A percentile compares a stretch with the other conserved stretches of the same genome.
Evolutionary conservation across 2,329 filamentous ascomycete genomes (phyloP).

Genomic region (Gnomoniopsis smithogilvyi): DNA sequence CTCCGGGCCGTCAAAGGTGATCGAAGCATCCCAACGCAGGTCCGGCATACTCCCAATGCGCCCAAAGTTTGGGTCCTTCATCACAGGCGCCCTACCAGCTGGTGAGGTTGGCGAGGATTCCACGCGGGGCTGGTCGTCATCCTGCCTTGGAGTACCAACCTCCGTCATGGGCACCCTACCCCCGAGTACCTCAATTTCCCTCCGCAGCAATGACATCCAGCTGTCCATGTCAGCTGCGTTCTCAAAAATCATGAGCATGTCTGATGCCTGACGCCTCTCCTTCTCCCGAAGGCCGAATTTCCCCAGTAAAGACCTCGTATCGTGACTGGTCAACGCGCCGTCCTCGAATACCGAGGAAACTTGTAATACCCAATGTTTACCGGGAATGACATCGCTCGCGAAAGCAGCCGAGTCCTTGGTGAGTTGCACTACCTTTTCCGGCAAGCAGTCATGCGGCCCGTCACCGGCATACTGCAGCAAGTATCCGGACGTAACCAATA

Average conservation of each 20-base stretch:
- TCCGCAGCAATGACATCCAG: conserved; percentile 68
- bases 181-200: conserved; percentile 67
- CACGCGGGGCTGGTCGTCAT: conserved; percentile 30
- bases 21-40: conserved; percentile 29
- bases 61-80: conserved; percentile 46
- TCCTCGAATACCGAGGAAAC: conserved; percentile 64
- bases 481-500: conserved; percentile 68
- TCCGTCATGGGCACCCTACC: conserved; percentile 63
- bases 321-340: conserved; percentile 47
- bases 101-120: conserved; percentile 16
- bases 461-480: conserved; percentile 72
- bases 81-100: conserved; percentile 45
- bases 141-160: conserved; percentile 49
- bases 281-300: conserved; percentile 58
- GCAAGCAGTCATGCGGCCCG: conserved; percentile 66
- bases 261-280: conserved; percentile 57
- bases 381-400: conserved; percentile 75
- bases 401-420: conserved; percentile 76
- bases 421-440: conserved; percentile 71
- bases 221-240: conserved; percentile 70
- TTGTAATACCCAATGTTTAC: conserved; percentile 76
- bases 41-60: conserved; percentile 33
- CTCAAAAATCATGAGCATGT: conserved; percentile 71
- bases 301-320: conserved; percentile 61
- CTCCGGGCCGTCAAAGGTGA: conserved; percentile 21